Conservation (phyloP, 108 stramenopile genomes). For the Chaetoceros muelleri region DNA sequence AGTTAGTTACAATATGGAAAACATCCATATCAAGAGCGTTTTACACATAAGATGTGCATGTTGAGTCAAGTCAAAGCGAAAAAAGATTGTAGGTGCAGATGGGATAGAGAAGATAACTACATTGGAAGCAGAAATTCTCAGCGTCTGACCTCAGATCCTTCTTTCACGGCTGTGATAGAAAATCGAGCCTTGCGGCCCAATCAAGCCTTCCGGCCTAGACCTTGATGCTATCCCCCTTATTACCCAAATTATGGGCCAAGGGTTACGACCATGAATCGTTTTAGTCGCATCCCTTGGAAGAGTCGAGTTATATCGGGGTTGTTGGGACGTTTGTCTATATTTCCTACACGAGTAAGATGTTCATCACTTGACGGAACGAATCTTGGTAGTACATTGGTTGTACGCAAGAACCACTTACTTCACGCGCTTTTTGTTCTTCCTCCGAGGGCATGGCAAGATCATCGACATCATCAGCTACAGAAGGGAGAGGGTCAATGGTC, state of each 20-base stretch:
- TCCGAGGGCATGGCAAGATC: slow-evolving; percentile 66
- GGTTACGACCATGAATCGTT: slow-evolving; percentile 17
- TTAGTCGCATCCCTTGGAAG: slow-evolving; percentile 20
- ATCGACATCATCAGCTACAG: slow-evolving; percentile 19
- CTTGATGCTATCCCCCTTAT: slow-evolving; percentile 25
- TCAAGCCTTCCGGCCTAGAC: slow-evolving; percentile 17
- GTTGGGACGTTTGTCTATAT: too few species aligned
- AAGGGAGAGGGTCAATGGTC: background rate
- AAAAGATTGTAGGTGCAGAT: slow-evolving; percentile 39
- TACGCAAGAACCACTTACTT: slow-evolving; percentile 33
- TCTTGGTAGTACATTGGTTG: too few species aligned
- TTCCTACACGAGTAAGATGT: too few species aligned
- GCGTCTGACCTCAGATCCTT: slow-evolving; percentile 23
- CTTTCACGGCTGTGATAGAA: slow-evolving; percentile 10
- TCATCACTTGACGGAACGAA: too few species aligned
- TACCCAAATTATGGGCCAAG: too few species aligned
- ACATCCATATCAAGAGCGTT: slow-evolving; percentile 3
- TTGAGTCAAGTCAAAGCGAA: too few species aligned
- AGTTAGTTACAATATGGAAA: background rate
- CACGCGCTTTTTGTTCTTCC: slow-evolving; percentile 33
- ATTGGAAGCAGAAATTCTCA: slow-evolving; percentile 48
- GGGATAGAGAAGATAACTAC: slow-evolving; percentile 75
- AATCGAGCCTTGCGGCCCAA: slow-evolving; percentile 12
- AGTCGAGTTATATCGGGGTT: slow-evolving; percentile 51
- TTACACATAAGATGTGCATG: slow-evolving; percentile 4